Evolutionary conservation across 805 yeast species (phyloP), one percentile per base, ranked within the genome.

Genomic region (Sungouiella blattae): DNA sequence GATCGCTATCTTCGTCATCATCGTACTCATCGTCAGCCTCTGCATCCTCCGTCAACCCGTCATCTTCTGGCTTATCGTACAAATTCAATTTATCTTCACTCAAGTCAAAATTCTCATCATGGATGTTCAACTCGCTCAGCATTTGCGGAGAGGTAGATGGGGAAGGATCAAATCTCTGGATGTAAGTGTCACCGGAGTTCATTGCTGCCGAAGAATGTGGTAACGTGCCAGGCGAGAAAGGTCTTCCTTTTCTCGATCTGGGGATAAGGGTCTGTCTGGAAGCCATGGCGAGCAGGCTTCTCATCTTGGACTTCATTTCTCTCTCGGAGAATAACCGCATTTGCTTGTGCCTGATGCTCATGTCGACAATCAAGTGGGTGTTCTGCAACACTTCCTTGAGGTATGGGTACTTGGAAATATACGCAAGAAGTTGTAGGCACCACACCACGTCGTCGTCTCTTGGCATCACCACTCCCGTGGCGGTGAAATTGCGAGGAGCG

Each of bases 391-490:
- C 71, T 25, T 78, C 81, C 50, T 89, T 84, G 57, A 89, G 65
- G 42, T 78, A 74, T 0, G 96, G 81, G 52, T 93, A 91, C 59
- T 91, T 91, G 4, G 97, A 88, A 27, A 89, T 86, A 58, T 88
- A 91, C 11, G 98, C 98, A 33, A 93, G 60, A 14, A 93, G 70
- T 58, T 91, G 98, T 35, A 91, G 67, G 4, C 95, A 83, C 96
- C 96, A 88, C 24, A 87, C 80, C 12, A 91, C 86, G 54, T 91
- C 98, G 55, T 91, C 97, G 44, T 86, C 95, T 37, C 87, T 75
- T 1, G 97, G 97, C 5, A 88, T 74, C n/a, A 89, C 71, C 15
- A 80, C 78, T 1, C 95, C 95, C 27, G 83, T 61, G 16, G 64
- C 69, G 11, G 71, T 65, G 42, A 67, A 67, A 36, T 48, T 62